Percentiles rank a stretch among this genome's conserved stretches.
These are phyloP conservation scores for Pythium diclinum DNA, from an alignment of 352 stramenopile genomes.

Conservation along the genomic window DNA sequence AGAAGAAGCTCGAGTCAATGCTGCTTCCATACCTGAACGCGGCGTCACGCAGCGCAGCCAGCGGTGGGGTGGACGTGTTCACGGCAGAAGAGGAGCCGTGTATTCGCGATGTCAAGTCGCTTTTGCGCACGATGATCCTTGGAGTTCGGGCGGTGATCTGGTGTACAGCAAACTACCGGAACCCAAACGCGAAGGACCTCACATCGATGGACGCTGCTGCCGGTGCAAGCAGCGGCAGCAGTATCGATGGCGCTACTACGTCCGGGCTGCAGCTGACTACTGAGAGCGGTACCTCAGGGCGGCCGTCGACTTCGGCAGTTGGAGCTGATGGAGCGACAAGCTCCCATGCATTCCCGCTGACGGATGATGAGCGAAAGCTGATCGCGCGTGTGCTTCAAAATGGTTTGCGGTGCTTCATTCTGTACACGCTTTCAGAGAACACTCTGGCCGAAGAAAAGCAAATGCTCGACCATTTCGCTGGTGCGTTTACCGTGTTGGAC, in stretches of 20 bases:
- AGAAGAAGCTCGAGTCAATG: slow-evolving; percentile 72
- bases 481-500: slow-evolving; percentile 96
- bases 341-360: slow-evolving; percentile 82
- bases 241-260: background rate
- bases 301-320: background rate
- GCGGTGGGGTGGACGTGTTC: slow-evolving; percentile 32
- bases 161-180: slow-evolving; percentile 94
- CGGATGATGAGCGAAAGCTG: slow-evolving; percentile 90
- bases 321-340: background rate
- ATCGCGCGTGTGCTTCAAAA: slow-evolving; percentile 93
- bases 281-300: background rate
- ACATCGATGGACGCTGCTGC: slow-evolving; percentile 67
- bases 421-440: slow-evolving; percentile 90
- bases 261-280: background rate
- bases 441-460: slow-evolving; percentile 91
- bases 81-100: slow-evolving; percentile 70
- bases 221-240: slow-evolving; percentile 15
- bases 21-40: slow-evolving; percentile 50
- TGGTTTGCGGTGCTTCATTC: slow-evolving; percentile 90
- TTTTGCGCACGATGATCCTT: slow-evolving; percentile 96
- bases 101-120: slow-evolving; percentile 89
- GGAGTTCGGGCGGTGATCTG: slow-evolving; percentile 98
- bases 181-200: slow-evolving; percentile 81
- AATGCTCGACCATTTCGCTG: slow-evolving; percentile 95
- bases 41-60: slow-evolving; percentile 14